A percentile compares a stretch with the other conserved stretches of the same genome.
Evolutionary conservation across 108 stramenopile genomes (phyloP).

Genomic region (Cyclotella atomus): DNA sequence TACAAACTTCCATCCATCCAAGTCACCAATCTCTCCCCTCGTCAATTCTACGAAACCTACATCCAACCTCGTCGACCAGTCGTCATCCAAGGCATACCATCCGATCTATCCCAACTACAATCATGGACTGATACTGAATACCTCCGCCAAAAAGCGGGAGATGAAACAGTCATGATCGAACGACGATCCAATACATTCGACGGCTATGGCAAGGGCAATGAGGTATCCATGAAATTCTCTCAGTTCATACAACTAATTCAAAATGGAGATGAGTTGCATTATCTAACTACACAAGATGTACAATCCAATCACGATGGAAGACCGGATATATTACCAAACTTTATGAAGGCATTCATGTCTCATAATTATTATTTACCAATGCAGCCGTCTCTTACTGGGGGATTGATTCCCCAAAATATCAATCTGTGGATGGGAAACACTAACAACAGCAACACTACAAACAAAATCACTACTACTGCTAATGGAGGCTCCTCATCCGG

Average conservation of each 20-base stretch:
- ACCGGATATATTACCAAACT: conserved; percentile 34
- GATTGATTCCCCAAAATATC: conserved; percentile 72
- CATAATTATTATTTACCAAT: conserved; percentile 67
- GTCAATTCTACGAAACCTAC: conserved; percentile 53
- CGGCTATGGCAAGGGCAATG: conserved; percentile 44
- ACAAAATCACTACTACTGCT: no score
- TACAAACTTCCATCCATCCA: conserved; percentile 20
- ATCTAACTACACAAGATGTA: conserved; percentile 69
- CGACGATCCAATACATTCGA: conserved; percentile 25
- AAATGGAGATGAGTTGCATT: conserved; percentile 34
- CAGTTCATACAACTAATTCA: conserved; percentile 28
- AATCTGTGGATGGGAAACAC: conserved; percentile 93
- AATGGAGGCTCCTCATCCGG: conserved; percentile 72
- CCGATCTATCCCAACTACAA: conserved; percentile 21
- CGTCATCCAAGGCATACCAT: conserved; percentile 34
- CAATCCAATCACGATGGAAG: conserved; percentile 30
- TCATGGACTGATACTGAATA: conserved; percentile 8
- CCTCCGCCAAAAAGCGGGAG: conserved; percentile 10
- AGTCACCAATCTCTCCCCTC: conserved; percentile 27
- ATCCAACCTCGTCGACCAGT: conserved; percentile 49
- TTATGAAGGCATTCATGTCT: conserved; percentile 57
- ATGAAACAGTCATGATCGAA: conserved; percentile 40
- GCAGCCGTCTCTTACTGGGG: conserved; percentile 65
- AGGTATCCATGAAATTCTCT: conserved; percentile 39
- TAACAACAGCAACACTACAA: no score